These are phyloP conservation scores for Thelephora aurantiotincta DNA, from an alignment of 768 basidiomycete species.

Conservation along the genomic window DNA sequence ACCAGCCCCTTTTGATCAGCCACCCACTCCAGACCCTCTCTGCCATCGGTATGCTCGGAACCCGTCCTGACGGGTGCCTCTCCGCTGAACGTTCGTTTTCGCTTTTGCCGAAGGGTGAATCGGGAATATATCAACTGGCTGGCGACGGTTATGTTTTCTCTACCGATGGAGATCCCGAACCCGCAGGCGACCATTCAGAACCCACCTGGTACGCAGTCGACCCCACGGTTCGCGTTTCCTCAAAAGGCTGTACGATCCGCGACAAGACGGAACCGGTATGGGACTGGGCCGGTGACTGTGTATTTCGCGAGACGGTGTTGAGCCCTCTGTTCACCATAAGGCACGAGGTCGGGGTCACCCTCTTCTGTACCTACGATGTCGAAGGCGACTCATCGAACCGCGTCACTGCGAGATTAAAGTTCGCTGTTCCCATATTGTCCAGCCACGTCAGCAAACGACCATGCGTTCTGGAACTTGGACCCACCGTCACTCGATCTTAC, in stretches of 20 bases:
- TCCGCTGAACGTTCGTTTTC: constrained; percentile 28
- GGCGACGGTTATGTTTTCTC: constrained; percentile 37
- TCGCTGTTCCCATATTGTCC: constrained; percentile 13
- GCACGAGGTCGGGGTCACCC: constrained; percentile 38
- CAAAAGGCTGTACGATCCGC: neutral
- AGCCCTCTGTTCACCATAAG: constrained; percentile 43
- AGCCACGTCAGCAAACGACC: constrained; percentile 5
- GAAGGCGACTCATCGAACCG: constrained; percentile 14
- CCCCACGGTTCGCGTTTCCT: constrained; percentile 26
- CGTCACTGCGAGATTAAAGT: constrained; percentile 11
- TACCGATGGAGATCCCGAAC: constrained; percentile 15
- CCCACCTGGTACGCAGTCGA: constrained; percentile 47
- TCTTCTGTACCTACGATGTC: constrained; percentile 42
- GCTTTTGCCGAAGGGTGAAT: constrained; percentile 32
- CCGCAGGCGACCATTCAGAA: constrained; percentile 10
- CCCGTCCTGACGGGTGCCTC: constrained; percentile 9
- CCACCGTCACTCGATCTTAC: constrained; percentile 7
- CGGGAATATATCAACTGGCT: constrained; percentile 32
- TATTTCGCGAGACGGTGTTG: constrained; percentile 29
- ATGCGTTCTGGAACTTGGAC: neutral
- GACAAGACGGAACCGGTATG: constrained; percentile 5
- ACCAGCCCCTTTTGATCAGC: constrained; percentile 35
- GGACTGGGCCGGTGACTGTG: constrained; percentile 25
- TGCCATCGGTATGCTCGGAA: constrained; percentile 28
- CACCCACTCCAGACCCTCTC: constrained; percentile 37